Evolutionary conservation across 2,329 filamentous ascomycete genomes (phyloP).

Genomic region (Dothistroma septosporum): DNA sequence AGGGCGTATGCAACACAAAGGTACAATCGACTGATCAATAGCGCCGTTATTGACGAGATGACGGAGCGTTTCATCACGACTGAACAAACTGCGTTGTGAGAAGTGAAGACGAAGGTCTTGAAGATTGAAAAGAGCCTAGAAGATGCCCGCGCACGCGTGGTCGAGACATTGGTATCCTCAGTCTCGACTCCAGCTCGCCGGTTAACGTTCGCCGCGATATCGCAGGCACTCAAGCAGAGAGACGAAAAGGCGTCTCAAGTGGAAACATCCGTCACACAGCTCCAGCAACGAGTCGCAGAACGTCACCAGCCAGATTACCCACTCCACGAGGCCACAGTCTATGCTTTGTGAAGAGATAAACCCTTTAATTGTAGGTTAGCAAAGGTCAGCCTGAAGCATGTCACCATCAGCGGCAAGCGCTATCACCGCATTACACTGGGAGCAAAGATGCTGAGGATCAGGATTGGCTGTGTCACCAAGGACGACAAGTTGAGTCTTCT

Average conservation of each 20-base stretch:
- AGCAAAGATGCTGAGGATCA: background rate
- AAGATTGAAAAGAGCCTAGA: constrained; percentile 36
- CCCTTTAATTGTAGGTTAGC: background rate
- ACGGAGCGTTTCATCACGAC: constrained; percentile 42
- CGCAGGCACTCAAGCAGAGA: background rate
- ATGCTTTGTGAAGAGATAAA: background rate
- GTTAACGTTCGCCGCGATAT: background rate
- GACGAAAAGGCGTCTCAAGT: background rate
- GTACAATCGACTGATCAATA: constrained; percentile 41
- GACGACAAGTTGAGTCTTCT: background rate
- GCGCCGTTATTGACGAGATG: constrained; percentile 29
- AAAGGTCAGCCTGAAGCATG: background rate
- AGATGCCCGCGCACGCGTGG: too few species aligned
- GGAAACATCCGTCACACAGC: background rate
- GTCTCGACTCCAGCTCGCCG: background rate
- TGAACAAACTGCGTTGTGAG: constrained; percentile 50
- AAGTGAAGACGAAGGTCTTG: constrained; percentile 51
- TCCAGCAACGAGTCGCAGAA: background rate
- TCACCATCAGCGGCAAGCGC: background rate
- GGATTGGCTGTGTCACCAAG: background rate
- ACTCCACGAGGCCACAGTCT: background rate
- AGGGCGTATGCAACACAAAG: constrained; percentile 48
- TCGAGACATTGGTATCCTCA: background rate
- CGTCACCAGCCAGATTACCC: background rate
- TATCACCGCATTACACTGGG: background rate